phyloP scores from a whole-genome alignment of 345 rosid genomes.

The Cochlearia excelsa region DNA sequence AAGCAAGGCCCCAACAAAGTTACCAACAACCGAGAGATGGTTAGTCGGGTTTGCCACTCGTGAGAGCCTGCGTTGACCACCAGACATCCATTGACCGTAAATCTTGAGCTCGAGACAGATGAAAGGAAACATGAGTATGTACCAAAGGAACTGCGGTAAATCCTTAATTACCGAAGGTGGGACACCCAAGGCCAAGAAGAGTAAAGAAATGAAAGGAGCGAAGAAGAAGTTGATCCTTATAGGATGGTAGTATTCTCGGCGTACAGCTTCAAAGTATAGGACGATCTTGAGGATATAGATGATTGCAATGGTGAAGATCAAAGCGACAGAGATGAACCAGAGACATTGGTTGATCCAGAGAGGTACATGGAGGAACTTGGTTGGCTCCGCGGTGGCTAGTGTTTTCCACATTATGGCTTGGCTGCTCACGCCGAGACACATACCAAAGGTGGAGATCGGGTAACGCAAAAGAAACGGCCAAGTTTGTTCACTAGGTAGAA shows the following conservation, averaged over 20 bases:
- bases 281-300: constrained; percentile 57
- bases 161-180: constrained; percentile 46
- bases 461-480: constrained; percentile 86
- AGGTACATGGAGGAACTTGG: constrained; percentile 59
- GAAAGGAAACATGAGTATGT: constrained; percentile 71
- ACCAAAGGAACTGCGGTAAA: constrained; percentile 57
- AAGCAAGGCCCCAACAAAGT: constrained; percentile 78
- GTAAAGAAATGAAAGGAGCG: constrained; percentile 78
- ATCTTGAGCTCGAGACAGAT: constrained; percentile 70
- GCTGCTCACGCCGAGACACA: constrained; percentile 86
- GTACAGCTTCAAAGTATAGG: constrained; percentile 77
- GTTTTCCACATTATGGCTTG: constrained; percentile 87
- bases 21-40: constrained; percentile 76
- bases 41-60: constrained; percentile 82
- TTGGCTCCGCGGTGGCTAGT: constrained; percentile 57
- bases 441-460: constrained; percentile 73
- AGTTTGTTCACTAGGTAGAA: constrained; percentile 62
- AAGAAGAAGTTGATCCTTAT: constrained; percentile 83
- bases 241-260: constrained; percentile 81
- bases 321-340: constrained; percentile 59
- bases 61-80: constrained; percentile 75
- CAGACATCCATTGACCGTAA: constrained; percentile 95
- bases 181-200: constrained; percentile 68
- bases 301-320: constrained; percentile 38
- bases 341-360: constrained; percentile 43